Evolutionary conservation across 2,329 filamentous ascomycete genomes (phyloP), one percentile per base, ranked within the genome.

Genomic region (Penicillium sp.): DNA sequence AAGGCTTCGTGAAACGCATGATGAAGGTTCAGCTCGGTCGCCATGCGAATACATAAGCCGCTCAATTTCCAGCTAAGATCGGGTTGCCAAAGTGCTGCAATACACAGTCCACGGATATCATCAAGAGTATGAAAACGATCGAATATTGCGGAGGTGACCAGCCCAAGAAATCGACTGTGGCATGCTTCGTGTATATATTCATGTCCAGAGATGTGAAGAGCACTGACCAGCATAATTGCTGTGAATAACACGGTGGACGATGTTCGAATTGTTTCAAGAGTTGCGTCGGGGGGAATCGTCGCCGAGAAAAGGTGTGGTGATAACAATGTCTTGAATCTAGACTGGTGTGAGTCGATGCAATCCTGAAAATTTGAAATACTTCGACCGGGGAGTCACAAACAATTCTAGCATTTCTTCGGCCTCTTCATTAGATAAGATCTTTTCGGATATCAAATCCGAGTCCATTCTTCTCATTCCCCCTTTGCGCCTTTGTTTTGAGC

Each of bases 381-480:
- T 18, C 18, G 7, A 19, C n/a, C 24, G 9, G 18, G 18, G 10
- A 9, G 9, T 37, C 4, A 40, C 60, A 21, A 43, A 54, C 52
- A 59, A 51, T 54, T 51, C 53, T 28, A 50, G 39, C 45, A 43
- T 23, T 33, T 53, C 51, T 43, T 56, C 55, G 7, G 51, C 47
- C 24, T 52, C 43, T 36, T 43, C 24, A 13, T 43, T 28, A 7
- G 40, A 16, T n/a, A 43, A 19, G n/a, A 43, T 43, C 23, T 28
- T 43, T 29, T 43, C 40, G 8, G 40, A 43, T 11, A 43, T 43
- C 24, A 43, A 43, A 9, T 43, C 40, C 7, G 23, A 43, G 16
- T 43, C 40, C 40, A 43, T 43, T 19, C 40, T 43, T 28, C 24
- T 26, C 40, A 43, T 43, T 16, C 40, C 40, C 5, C 40, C 40